Base-by-base conservation (phyloP, 352 stramenopile genomes). In the Pythium rhizo-oryzae region DNA sequence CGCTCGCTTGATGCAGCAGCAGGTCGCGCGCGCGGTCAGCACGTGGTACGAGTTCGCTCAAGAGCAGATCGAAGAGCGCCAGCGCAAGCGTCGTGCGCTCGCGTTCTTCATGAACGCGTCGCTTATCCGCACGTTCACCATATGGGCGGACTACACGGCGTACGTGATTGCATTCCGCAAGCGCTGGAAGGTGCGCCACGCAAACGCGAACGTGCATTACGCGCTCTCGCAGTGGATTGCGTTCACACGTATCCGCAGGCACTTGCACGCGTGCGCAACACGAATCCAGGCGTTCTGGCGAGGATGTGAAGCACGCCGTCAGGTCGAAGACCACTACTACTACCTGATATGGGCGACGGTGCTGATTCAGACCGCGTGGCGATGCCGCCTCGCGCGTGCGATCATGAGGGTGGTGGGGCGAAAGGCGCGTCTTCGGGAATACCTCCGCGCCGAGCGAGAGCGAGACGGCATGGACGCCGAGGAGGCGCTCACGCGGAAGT, bases 311-410 rank as follows among this genome's bases (percentile, higher is more conserved):
- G 62, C 70, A 23, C 79, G 87, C 1, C 79, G 84, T 0, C 41
- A 65, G 2, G 61, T 79, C 7, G 87, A 95, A 72, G 80, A 95
- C 52, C 59, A 80, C 23, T 92, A 80, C 72, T 89, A 82, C 11
- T 76, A 76, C 21, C 62, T 70, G 21, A 59, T 91, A 0, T 95
- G 87, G 87, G 87, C 87, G 0, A 66, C 76, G 0, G 76, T 93
- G 18, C 59, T 89, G n/a, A 82, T 93, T 33, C 85, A 95, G 47
- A 92, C 75, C 7, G 78, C 79, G 7, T 95, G 85, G 85, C 78
- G 87, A 12, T 75, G 82, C 12, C 70, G 85, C 0, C 64, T 95
- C 18, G 79, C 74, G 0, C 76, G 75, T 35, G 67, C 76, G 2
- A 70, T 95, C 12, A 57, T 92, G 67, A 77, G 82, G 15, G 62